These are phyloP conservation scores for Coix lacrymajobi DNA, from an alignment of 176 grass and related monocot species.

Conservation along the genomic window DNA sequence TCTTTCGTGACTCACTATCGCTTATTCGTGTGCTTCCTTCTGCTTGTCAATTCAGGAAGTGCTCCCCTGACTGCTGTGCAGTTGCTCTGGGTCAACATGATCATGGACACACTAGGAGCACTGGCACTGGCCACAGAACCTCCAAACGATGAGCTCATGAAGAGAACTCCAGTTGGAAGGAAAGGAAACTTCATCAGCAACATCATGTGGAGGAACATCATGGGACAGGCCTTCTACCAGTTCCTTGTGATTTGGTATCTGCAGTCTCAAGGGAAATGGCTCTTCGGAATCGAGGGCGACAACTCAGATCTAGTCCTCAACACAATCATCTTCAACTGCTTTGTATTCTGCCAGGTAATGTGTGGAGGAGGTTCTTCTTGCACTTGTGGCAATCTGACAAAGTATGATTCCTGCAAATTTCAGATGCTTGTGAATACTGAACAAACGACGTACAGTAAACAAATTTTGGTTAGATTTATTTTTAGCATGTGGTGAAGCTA, in stretches of 20 bases:
- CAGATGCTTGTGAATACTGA: background rate
- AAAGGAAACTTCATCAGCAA: conserved; percentile 96
- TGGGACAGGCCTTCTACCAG: conserved; percentile 87
- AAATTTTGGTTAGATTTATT: background rate
- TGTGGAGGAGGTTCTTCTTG: background rate
- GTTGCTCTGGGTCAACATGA: conserved; percentile 99
- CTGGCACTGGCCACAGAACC: conserved; percentile 93
- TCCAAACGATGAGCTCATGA: conserved; percentile 88
- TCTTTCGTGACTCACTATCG: background rate
- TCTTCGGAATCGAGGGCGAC: conserved; percentile 59
- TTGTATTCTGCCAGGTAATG: conserved; percentile 93
- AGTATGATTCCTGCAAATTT: background rate
- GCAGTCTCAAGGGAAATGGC: conserved; percentile 67
- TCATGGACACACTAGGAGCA: conserved; percentile 98
- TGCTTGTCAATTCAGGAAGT: conserved; percentile 44
- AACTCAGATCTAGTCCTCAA: conserved; percentile 72
- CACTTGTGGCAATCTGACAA: background rate
- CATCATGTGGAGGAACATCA: conserved; percentile 94
- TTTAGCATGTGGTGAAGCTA: background rate
- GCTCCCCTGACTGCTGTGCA: conserved; percentile 96
- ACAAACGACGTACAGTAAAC: background rate
- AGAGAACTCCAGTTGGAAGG: conserved; percentile 82
- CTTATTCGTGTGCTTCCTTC: background rate
- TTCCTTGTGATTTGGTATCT: conserved; percentile 96
- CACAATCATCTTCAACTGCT: conserved; percentile 97